Evolutionary conservation across 1,284 basidiomycete species (phyloP), one percentile per base, ranked within the genome.

Genomic region (Leucoagaricus sp.): DNA sequence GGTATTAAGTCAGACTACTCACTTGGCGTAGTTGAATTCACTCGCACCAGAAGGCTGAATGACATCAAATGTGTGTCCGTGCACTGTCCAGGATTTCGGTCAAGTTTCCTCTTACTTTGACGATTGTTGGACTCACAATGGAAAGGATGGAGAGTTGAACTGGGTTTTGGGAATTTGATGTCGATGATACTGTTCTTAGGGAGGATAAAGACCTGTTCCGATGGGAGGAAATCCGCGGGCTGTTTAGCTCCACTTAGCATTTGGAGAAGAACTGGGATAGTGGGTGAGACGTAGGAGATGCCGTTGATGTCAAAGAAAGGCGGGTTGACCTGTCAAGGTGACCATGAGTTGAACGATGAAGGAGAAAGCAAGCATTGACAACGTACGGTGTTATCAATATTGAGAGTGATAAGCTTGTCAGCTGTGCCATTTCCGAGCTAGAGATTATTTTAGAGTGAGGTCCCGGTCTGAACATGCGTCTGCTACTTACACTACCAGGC

Each of bases 221-320:
- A 69, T 4, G 75, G 74, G 28, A 75, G 56, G 36, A 75, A 63
- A 49, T 75, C 70, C n/a, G 60, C 55, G 3, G 75, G 71, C 38
- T 65, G 60, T 23, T 64, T 61, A 4, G 70, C 70, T 12, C 75
- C 75, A 49, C 72, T 75, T 23, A 77, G 65, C 38, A 76, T 66
- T 51, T 75, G 73, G 28, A 75, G 63, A 25, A 74, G 64, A 3
- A 72, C 71, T 1, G 73, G 73, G 13, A 74, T 53, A 1, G 69
- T 54, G 0, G 72, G 72, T 1, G 71, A 69, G 17, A 67, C 56
- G 50, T 69, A 74, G 8, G 69, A 70, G 21, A 72, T 63, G 23
- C 68, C 68, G 59, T 74, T 74, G 53, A 76, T 71, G 34, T 71
- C 66, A 59, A 73, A 74, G 65, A 73, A 72, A 1, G 72, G 72